A percentile compares a stretch with the other conserved stretches of the same genome.
phyloP scores from a whole-genome alignment of 2,329 filamentous ascomycete genomes.

The Trichoderma citrinoviride region DNA sequence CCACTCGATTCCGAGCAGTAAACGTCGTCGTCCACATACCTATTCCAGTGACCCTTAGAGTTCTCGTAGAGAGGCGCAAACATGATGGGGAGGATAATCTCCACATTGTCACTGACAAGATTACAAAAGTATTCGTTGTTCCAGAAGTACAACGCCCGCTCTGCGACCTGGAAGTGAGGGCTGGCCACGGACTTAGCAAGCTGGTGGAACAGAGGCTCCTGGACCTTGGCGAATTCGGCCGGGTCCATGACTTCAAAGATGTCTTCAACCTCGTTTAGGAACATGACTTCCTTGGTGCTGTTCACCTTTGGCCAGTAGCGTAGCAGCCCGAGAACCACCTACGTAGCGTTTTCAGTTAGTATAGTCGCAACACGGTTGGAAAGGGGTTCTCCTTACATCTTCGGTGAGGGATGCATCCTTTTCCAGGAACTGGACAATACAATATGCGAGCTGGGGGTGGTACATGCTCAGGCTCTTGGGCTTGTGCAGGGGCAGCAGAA shows the following conservation, averaged over 20 bases:
- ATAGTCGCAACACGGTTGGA: not conserved
- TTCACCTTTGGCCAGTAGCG: constrained; percentile 99
- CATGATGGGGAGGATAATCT: constrained; percentile 98
- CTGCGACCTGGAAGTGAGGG: constrained; percentile 97
- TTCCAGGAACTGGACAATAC: constrained; percentile 97
- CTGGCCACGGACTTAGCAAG: constrained; percentile 97
- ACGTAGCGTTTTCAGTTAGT: not conserved
- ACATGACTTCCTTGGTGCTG: constrained; percentile 99
- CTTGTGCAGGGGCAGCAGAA: constrained; percentile 92
- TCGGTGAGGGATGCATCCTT: constrained; percentile 97
- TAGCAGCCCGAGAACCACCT: constrained; percentile 90
- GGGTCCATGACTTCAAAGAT: constrained; percentile 99
- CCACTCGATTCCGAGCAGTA: not conserved
- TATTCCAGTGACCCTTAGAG: constrained; percentile 98
- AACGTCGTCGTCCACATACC: constrained; percentile 56
- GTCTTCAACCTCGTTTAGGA: constrained; percentile 97
- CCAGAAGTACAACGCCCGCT: constrained; percentile 98
- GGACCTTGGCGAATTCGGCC: constrained; percentile 96
- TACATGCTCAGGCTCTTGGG: constrained; percentile 99
- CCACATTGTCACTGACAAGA: constrained; percentile 96
- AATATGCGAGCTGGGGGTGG: constrained; percentile 95
- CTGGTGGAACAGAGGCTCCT: constrained; percentile 96
- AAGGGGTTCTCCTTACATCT: constrained; percentile 61
- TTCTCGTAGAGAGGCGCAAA: constrained; percentile 98
- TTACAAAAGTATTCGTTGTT: constrained; percentile 99